These are phyloP conservation scores for Aspergillus conjunctus DNA, from an alignment of 495 filamentous ascomycete genomes.

Conservation along the genomic window DNA sequence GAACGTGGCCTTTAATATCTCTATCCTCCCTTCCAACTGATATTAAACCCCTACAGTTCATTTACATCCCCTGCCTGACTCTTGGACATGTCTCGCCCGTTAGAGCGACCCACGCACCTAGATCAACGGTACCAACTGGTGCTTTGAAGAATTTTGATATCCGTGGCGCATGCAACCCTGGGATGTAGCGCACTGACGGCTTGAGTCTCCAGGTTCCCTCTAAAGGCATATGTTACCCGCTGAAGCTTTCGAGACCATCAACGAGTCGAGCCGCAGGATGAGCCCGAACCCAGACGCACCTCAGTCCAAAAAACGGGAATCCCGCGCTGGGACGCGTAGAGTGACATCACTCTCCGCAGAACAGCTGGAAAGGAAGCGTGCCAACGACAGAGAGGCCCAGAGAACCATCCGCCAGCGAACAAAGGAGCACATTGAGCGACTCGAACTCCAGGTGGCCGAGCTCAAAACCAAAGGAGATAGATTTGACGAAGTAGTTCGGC, in stretches of 20 bases:
- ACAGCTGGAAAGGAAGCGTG: conserved; percentile 63
- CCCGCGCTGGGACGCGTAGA: conserved; percentile 60
- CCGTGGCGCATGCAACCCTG: conserved; percentile 20
- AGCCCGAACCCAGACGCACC: conserved; percentile 21
- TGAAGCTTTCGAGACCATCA: conserved; percentile 8
- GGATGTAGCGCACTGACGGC: conserved; percentile 21
- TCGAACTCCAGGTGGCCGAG: conserved; percentile 54
- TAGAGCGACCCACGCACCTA: conserved; percentile 30
- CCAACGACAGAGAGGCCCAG: conserved; percentile 66
- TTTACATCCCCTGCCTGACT: conserved; percentile 6
- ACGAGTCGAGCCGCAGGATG: conserved; percentile 21
- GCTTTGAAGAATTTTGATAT: conserved; percentile 15
- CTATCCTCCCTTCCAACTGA: conserved; percentile 17
- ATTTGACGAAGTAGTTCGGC: conserved; percentile 52
- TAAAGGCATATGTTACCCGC: conserved; percentile 14
- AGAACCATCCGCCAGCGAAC: conserved; percentile 62
- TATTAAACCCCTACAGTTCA: neutral
- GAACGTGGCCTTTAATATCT: conserved; percentile 16
- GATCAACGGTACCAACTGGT: conserved; percentile 26
- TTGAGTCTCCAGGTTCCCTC: conserved; percentile 3
- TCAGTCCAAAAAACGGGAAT: conserved; percentile 42
- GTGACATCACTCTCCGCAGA: conserved; percentile 59
- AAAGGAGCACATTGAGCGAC: conserved; percentile 59
- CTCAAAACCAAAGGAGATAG: conserved; percentile 50
- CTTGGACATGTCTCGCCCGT: conserved; percentile 19